Base-by-base conservation (phyloP, 179 eudicot species). In the Beta corolliflora region DNA sequence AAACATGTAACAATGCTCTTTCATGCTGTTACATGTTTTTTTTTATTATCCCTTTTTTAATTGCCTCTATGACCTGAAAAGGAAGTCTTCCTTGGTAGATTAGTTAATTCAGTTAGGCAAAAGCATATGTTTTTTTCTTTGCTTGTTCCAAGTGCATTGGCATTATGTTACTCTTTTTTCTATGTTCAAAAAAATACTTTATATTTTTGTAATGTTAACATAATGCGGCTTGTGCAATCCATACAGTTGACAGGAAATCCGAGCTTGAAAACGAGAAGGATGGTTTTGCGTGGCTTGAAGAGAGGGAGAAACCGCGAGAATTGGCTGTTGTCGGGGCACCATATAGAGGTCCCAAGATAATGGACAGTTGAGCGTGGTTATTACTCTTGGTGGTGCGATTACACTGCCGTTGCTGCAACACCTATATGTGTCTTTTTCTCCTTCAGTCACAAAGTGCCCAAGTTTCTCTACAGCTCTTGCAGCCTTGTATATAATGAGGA, bases 331-430 rank as follows among this genome's bases (percentile, higher is more conserved):
- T 85, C 41, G 93, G 93, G 80, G 89, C 71, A 5, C 3, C 70
- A 1, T 93, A 93, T 75, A 85, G 55, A 10, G 95, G 97, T 68
- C 97, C 95, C 1, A 88, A 83, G 88, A 92, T 93, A 66, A 72
- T 81, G 29, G 83, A 75, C 31, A 85, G 82, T 56, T 91, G 87
- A 87, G 46, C 7, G 12, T 1, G 55, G 65, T 25, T 44, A 52
- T 58, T 59, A 36, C 7, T 46, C 23, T 53, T 44, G 73, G 53
- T 44, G 55, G 55, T 21, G 19, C 54, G 44, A 71, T 60, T 41
- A 36, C 46, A n/a, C 45, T 52, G 36, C 65, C 71, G 54, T 71
- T 52, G 55, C 41, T 10, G 50, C 44, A 44, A 7, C 31, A 29
- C 59, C 52, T 50, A 46, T 31, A 19, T 9, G 1, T 72, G 18